These are phyloP conservation scores for Jatropha multifida DNA, from an alignment of 441 rosid species.

Conservation along the genomic window DNA sequence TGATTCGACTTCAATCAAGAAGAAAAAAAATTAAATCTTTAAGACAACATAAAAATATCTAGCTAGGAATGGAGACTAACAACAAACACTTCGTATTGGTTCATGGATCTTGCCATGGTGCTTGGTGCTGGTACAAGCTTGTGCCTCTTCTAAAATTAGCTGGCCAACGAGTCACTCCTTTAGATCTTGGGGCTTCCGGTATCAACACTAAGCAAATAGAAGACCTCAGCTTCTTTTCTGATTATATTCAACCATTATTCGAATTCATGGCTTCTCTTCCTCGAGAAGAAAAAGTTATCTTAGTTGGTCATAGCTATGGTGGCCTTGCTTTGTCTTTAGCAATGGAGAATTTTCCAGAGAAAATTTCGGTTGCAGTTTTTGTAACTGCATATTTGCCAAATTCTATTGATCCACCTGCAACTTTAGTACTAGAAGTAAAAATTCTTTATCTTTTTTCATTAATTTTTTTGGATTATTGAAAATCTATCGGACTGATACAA, in stretches of 20 bases:
- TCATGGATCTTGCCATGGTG: slow-evolving; percentile 67
- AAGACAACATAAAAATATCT: background rate
- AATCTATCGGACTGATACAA: background rate
- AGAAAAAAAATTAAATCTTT: background rate
- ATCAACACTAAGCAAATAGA: slow-evolving; percentile 36
- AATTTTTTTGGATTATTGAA: background rate
- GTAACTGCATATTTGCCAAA: slow-evolving; percentile 13
- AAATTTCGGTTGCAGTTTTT: slow-evolving; percentile 7
- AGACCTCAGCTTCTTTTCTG: slow-evolving; percentile 42
- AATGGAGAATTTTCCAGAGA: slow-evolving; percentile 21
- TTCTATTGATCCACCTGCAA: background rate
- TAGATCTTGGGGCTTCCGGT: slow-evolving; percentile 64
- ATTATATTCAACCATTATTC: slow-evolving; percentile 51
- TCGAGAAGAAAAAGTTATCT: slow-evolving; percentile 10
- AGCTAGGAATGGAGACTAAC: background rate
- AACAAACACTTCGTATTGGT: slow-evolving; percentile 55
- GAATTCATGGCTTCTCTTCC: slow-evolving; percentile 32
- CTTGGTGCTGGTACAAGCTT: slow-evolving; percentile 82
- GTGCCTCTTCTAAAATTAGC: slow-evolving; percentile 33
- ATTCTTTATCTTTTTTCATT: background rate
- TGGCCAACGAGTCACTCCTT: slow-evolving; percentile 52
- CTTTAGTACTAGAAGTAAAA: background rate
- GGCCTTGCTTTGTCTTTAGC: slow-evolving; percentile 10
- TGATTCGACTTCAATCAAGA: no score
- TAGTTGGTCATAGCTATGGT: slow-evolving; percentile 25